Evolutionary conservation across 2,329 filamentous ascomycete species (phyloP).

Genomic region (Leptographium galeiforme): DNA sequence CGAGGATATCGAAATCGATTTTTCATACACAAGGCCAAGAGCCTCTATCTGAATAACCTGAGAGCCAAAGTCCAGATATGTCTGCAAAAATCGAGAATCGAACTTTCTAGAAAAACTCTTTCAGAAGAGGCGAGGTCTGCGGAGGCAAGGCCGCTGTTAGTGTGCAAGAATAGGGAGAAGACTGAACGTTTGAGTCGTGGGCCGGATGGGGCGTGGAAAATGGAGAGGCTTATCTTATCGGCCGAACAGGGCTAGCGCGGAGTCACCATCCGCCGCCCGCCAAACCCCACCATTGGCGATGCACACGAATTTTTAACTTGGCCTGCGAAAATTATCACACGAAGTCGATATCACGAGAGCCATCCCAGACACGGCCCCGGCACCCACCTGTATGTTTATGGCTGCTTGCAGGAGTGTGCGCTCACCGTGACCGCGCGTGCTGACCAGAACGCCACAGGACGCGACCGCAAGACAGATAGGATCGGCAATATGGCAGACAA

Average conservation of each 20-base stretch:
- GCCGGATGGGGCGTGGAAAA: not conserved
- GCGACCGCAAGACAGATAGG: not conserved
- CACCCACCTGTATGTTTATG: not conserved
- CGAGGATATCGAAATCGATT: no score
- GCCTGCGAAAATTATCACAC: not conserved
- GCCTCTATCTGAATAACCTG: no score
- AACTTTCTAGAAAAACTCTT: no score
- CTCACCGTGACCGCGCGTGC: not conserved
- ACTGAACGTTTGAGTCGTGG: no score
- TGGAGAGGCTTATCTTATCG: slow-evolving; percentile 7
- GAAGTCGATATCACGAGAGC: not conserved
- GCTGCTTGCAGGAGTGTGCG: not conserved
- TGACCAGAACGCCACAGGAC: not conserved
- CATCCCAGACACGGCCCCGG: not conserved
- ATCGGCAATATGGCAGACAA: slow-evolving; percentile 40
- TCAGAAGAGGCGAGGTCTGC: no score
- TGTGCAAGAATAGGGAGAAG: no score
- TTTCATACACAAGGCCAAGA: no score
- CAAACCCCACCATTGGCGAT: slow-evolving; percentile 11
- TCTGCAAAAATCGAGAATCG: no score
- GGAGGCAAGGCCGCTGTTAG: no score
- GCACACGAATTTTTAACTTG: slow-evolving; percentile 12
- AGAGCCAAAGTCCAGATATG: no score
- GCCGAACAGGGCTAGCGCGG: slow-evolving; percentile 7
- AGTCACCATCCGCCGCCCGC: slow-evolving; percentile 5